Evolutionary conservation across 2,329 filamentous ascomycete genomes (phyloP).

Genomic region (Curvularia sp.): DNA sequence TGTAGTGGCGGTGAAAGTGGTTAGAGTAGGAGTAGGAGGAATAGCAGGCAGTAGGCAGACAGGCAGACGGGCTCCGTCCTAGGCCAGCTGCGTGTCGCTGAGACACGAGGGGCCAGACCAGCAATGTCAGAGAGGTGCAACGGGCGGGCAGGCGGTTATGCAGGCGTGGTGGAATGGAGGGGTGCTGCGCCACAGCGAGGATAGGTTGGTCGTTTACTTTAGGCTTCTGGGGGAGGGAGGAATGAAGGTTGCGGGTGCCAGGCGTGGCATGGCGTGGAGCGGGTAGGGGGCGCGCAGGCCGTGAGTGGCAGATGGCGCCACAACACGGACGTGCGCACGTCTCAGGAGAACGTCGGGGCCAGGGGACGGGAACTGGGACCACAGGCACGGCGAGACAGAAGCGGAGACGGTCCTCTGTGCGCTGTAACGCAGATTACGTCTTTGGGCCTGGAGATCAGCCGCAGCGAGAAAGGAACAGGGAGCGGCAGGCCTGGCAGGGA

Average conservation of each 20-base stretch:
- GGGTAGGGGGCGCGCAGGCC: neutral
- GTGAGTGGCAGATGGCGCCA: slow-evolving; percentile 14
- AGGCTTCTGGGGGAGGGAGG: neutral
- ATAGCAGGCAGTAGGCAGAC: neutral
- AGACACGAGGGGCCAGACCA: slow-evolving; percentile 9
- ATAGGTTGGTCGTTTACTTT: neutral
- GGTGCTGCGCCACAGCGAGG: slow-evolving; percentile 9
- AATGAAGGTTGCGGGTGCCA: slow-evolving; percentile 1
- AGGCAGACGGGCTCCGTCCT: no score
- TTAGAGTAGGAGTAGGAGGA: neutral
- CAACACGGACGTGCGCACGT: slow-evolving; percentile 28
- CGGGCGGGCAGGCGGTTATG: slow-evolving; percentile 4
- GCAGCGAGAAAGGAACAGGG: no score
- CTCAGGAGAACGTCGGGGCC: slow-evolving; percentile 36
- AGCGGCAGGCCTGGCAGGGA: no score
- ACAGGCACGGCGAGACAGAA: slow-evolving; percentile 17
- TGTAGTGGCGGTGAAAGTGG: slow-evolving; percentile 11
- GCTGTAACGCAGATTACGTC: slow-evolving; percentile 4
- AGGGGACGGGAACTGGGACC: slow-evolving; percentile 15
- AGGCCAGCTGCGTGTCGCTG: slow-evolving; percentile 6
- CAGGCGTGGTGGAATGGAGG: neutral
- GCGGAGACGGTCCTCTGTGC: slow-evolving; percentile 8
- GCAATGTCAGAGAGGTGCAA: slow-evolving; percentile 3
- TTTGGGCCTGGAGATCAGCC: neutral
- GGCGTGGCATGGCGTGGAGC: neutral